Evolutionary conservation across 129 eudicot species (phyloP).

Genomic region (Apium graveolens): DNA sequence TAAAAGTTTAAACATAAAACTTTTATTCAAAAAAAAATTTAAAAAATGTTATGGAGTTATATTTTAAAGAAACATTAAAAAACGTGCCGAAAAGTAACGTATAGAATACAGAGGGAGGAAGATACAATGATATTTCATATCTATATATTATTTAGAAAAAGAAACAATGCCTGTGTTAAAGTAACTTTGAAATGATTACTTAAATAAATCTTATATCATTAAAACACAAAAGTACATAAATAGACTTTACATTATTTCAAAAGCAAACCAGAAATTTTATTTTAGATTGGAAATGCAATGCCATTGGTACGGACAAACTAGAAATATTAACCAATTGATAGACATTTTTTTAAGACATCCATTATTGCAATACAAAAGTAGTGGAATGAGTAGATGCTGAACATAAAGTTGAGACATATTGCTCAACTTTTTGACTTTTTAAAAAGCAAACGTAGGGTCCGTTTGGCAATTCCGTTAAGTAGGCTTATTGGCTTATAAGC

Average conservation of each 20-base stretch:
- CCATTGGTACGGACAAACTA: background rate
- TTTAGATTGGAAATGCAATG: background rate
- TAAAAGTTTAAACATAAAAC: no score
- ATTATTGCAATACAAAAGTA: constrained; percentile 1
- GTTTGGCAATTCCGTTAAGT: no score
- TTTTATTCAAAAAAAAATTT: no score
- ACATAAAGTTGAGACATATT: background rate
- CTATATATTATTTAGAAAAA: no score
- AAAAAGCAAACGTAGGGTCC: constrained; percentile 5
- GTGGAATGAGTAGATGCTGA: background rate
- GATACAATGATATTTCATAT: no score
- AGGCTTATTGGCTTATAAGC: no score
- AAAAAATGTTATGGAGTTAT: no score
- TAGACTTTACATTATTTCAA: background rate
- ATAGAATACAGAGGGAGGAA: no score
- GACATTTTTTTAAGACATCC: background rate
- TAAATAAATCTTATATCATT: background rate
- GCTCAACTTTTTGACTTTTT: constrained; percentile 2
- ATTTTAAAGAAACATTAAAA: no score
- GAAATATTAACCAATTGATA: background rate
- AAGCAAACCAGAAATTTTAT: background rate
- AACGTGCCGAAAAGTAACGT: no score
- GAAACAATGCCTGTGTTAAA: background rate
- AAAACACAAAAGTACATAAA: background rate
- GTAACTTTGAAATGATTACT: no score